Evolutionary conservation across 169 alveolate genomes (phyloP), one percentile per base, ranked within the genome.

Genomic region (Amoebophrya sp.): DNA sequence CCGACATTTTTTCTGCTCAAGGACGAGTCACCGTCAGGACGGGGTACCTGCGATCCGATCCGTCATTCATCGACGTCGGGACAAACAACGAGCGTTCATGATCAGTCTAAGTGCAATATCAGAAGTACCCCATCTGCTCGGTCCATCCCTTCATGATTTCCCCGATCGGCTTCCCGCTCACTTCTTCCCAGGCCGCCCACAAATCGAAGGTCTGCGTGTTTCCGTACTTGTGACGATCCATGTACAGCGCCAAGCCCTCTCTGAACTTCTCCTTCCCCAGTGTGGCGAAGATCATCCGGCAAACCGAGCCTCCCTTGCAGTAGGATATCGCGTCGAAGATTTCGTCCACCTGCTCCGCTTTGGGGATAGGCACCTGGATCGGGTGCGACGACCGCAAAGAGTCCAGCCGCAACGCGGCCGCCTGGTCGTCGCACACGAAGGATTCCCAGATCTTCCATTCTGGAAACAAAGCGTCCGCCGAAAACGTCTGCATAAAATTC

Each of bases 281-380:
- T 20, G 93, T 91, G 88, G 92, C 93, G 69, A 90, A 92, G 87
- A 96, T 89, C 93, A 95, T 95, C 45, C 95, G 93, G 48, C 94
- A 93, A 58, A 96, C 94, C 10, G 96, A 92, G 31, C 97, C 92
- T 10, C 98, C 98, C 92, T 96, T 96, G 78, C 94, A 94, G 91
- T 96, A 96, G 34, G 96, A 93, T 29, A 96, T 95, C 39, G 94
- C 94, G 92, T 96, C 97, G 90, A 96, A 96, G 42, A 94, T 94
- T 69, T 91, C 93, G 45, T 91, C 92, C 18, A 91, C 93, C 40
- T 91, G 88, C 50, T 91, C 93, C 0, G 93, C 93, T 1, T 89
- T 45, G 70, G 45, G 45, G 70, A 91, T 91, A 0, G 93, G 93
- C 69, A 91, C 93, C 92, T 92, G 92, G 78, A 92, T 92, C 43